phyloP scores from a whole-genome alignment of 176 grass and related monocot genomes.

The Carex scoparia region DNA sequence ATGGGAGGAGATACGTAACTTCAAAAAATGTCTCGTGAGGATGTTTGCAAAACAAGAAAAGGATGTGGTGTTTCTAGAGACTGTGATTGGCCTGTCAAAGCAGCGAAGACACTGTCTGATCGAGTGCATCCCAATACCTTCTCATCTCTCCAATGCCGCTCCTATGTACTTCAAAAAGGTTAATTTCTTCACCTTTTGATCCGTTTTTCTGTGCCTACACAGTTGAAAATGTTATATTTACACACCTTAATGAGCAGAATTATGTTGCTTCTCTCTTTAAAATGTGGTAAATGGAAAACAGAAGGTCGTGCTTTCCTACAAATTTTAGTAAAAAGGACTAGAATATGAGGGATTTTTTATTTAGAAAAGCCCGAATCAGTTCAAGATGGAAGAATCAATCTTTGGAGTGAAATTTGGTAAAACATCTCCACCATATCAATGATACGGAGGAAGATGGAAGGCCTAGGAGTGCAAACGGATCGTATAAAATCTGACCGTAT shows the following conservation, averaged over 20 bases:
- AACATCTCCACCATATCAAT: too few relatives aligned
- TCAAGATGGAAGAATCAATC: too few relatives aligned
- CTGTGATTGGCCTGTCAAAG: conserved; percentile 57
- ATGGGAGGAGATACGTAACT: conserved; percentile 91
- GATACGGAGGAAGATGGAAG: too few relatives aligned
- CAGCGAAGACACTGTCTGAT: conserved; percentile 78
- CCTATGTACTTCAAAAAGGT: conserved; percentile 99
- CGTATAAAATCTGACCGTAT: too few relatives aligned
- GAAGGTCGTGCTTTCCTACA: background rate
- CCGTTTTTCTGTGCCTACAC: background rate
- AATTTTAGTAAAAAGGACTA: conserved; percentile 4
- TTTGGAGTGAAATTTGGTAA: too few relatives aligned
- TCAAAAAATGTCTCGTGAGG: conserved; percentile 85
- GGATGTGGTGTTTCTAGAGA: conserved; percentile 83
- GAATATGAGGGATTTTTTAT: too few relatives aligned
- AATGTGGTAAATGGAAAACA: background rate
- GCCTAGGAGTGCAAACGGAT: too few relatives aligned
- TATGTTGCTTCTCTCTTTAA: background rate
- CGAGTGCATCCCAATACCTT: conserved; percentile 81
- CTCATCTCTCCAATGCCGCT: conserved; percentile 52
- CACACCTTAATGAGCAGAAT: background rate
- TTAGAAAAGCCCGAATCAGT: too few relatives aligned
- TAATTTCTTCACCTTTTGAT: background rate
- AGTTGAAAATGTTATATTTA: background rate
- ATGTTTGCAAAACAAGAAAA: conserved; percentile 83